A percentile compares a stretch with the other conserved stretches of the same genome.
Conservation (phyloP, 1,284 basidiomycete species). For the Trametes pubescens region DNA sequence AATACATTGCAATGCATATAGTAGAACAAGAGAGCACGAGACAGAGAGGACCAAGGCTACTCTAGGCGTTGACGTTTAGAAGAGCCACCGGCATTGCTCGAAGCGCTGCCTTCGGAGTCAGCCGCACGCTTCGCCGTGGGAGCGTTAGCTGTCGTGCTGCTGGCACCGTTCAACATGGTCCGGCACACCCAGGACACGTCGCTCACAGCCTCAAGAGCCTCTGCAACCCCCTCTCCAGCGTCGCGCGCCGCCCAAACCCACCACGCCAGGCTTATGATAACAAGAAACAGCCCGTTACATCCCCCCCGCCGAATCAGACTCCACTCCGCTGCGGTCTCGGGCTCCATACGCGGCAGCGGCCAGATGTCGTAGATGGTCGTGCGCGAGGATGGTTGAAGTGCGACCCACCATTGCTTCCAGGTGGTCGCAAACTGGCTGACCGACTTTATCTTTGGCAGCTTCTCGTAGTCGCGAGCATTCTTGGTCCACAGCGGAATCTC, state of each 20-base stretch:
- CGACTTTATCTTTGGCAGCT: conserved; percentile 2
- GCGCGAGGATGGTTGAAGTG: not conserved
- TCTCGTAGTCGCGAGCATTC: not conserved
- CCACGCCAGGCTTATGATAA: conserved; percentile 4
- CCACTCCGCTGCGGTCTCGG: not conserved
- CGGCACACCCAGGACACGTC: conserved; percentile 8
- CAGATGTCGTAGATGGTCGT: not conserved
- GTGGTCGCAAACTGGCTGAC: not conserved
- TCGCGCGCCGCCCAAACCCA: not conserved
- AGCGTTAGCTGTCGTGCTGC: not conserved
- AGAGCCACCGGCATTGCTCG: too few relatives aligned
- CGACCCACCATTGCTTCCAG: conserved; percentile 7
- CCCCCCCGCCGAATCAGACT: not conserved
- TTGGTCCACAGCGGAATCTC: not conserved
- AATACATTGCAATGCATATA: too few relatives aligned
- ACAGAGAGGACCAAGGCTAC: too few relatives aligned
- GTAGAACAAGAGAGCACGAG: too few relatives aligned
- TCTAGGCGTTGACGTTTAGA: too few relatives aligned
- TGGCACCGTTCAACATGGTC: not conserved
- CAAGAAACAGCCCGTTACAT: conserved; percentile 1
- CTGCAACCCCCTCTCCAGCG: not conserved
- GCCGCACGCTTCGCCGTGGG: conserved; percentile 5
- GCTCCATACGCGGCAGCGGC: not conserved
- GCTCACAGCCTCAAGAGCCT: not conserved
- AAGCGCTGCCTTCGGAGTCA: not conserved